A percentile compares a stretch with the other conserved stretches of the same genome.
Evolutionary conservation across 2,329 filamentous ascomycete genomes (phyloP).

Genomic region (Chlorencoelia australis): DNA sequence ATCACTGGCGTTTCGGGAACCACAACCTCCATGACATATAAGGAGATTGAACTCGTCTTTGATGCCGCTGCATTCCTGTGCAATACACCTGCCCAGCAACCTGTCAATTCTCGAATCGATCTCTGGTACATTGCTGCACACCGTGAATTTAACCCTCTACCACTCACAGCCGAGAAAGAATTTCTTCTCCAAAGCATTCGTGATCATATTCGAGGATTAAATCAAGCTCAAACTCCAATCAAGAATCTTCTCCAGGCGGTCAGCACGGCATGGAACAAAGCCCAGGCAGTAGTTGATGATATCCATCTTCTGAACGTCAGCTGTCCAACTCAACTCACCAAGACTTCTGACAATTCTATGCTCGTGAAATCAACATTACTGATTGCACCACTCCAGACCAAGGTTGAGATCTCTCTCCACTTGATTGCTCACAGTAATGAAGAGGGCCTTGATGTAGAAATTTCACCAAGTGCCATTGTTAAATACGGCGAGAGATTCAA

Average conservation of each 20-base stretch:
- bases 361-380: conserved; percentile 52
- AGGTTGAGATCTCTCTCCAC: conserved; percentile 52
- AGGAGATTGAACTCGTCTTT: conserved; percentile 64
- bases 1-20: conserved; percentile 54
- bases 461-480: conserved; percentile 48
- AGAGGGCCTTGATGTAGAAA: conserved; percentile 43
- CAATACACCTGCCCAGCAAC: conserved; percentile 10
- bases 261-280: conserved; percentile 55
- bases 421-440: conserved; percentile 38
- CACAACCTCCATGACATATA: conserved; percentile 64
- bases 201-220: conserved; percentile 53
- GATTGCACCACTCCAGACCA: conserved; percentile 54
- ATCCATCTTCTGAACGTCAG: conserved; percentile 51
- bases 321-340: conserved; percentile 54
- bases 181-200: conserved; percentile 68
- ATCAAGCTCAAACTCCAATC: conserved; percentile 46
- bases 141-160: conserved; percentile 41
- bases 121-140: conserved; percentile 58
- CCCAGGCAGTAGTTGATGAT: conserved; percentile 47
- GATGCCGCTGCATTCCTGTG: conserved; percentile 52
- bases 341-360: conserved; percentile 55
- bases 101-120: conserved; percentile 47
- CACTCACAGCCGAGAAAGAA: conserved; percentile 55
- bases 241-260: conserved; percentile 49
- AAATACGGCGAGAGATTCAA: conserved; percentile 74